These are phyloP conservation scores for Pichia sporocuriosa DNA, from an alignment of 805 yeast genomes.

Conservation along the genomic window DNA sequence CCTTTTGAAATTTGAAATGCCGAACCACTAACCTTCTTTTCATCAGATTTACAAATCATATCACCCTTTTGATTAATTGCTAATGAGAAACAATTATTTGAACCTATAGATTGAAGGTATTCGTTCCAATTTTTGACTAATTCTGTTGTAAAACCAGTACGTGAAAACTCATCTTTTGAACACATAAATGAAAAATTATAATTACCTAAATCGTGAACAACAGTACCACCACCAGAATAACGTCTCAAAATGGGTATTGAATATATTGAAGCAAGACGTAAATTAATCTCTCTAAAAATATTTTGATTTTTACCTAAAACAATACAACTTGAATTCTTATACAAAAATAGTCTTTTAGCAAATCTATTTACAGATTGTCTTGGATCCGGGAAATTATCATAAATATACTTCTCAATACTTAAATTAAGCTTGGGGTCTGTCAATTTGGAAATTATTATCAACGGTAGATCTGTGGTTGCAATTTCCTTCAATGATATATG, in stretches of 20 bases:
- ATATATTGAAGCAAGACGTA: slow-evolving; percentile 43
- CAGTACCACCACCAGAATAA: slow-evolving; percentile 93
- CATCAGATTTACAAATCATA: slow-evolving; percentile 42
- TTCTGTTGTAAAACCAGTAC: slow-evolving; percentile 42
- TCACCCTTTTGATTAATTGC: slow-evolving; percentile 74
- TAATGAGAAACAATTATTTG: slow-evolving; percentile 22
- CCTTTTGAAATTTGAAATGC: slow-evolving; percentile 83
- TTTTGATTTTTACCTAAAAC: slow-evolving; percentile 95
- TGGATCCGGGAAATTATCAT: slow-evolving; percentile 50
- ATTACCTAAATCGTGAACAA: slow-evolving; percentile 88
- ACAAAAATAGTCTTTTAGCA: slow-evolving; percentile 57
- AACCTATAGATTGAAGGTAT: slow-evolving; percentile 4
- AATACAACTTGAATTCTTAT: slow-evolving; percentile 77
- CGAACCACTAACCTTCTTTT: slow-evolving; percentile 77
- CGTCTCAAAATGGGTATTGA: slow-evolving; percentile 69
- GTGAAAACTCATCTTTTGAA: slow-evolving; percentile 49
- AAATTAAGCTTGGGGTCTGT: slow-evolving; percentile 68
- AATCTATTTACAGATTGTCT: slow-evolving; percentile 19
- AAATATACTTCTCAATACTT: slow-evolving; percentile 76
- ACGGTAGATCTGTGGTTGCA: slow-evolving; percentile 30
- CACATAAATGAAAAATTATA: slow-evolving; percentile 78
- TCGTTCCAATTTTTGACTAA: slow-evolving; percentile 20
- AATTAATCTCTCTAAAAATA: slow-evolving; percentile 80
- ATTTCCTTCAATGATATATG: slow-evolving; percentile 13
- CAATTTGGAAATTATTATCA: slow-evolving; percentile 52